Evolutionary conservation across 164 flowering plant species (phyloP).

Genomic region (Taxillus chinensis): DNA sequence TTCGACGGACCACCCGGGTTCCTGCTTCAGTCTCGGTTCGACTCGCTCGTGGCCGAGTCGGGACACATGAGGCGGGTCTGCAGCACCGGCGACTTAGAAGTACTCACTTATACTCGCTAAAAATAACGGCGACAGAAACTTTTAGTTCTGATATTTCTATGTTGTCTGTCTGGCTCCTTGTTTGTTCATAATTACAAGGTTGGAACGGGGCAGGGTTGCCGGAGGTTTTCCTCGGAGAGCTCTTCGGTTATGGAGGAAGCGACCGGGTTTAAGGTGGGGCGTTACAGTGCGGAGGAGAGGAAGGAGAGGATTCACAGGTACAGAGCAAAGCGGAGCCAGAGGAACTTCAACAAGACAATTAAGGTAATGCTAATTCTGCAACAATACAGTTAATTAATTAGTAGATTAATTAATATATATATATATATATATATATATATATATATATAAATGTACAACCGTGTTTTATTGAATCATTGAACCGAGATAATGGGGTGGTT

Average conservation of each 20-base stretch:
- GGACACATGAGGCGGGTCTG: slow-evolving; percentile 58
- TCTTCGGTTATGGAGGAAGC: slow-evolving; percentile 25
- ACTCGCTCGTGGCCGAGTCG: slow-evolving; percentile 29
- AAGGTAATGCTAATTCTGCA: slow-evolving; percentile 31
- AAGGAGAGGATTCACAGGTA: slow-evolving; percentile 62
- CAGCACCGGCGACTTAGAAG: slow-evolving; percentile 85
- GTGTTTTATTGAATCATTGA: neutral
- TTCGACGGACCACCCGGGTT: slow-evolving; percentile 30
- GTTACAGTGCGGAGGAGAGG: slow-evolving; percentile 66
- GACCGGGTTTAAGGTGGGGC: slow-evolving; percentile 35
- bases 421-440: too few species aligned
- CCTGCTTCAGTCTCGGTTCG: slow-evolving; percentile 29
- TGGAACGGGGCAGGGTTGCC: too few species aligned
- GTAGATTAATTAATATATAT: too few species aligned
- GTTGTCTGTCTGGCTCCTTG: too few species aligned
- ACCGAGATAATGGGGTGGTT: neutral
- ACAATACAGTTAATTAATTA: too few species aligned
- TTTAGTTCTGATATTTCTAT: too few species aligned
- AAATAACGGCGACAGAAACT: too few species aligned
- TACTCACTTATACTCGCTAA: slow-evolving; percentile 6
- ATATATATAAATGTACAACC: too few species aligned
- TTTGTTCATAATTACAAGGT: too few species aligned
- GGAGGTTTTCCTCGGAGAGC: too few species aligned
- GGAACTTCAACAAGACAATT: slow-evolving; percentile 74
- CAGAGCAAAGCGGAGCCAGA: slow-evolving; percentile 61